phyloP scores from a whole-genome alignment of 2,329 filamentous ascomycete genomes.

The Colletotrichum tamarilloi region DNA sequence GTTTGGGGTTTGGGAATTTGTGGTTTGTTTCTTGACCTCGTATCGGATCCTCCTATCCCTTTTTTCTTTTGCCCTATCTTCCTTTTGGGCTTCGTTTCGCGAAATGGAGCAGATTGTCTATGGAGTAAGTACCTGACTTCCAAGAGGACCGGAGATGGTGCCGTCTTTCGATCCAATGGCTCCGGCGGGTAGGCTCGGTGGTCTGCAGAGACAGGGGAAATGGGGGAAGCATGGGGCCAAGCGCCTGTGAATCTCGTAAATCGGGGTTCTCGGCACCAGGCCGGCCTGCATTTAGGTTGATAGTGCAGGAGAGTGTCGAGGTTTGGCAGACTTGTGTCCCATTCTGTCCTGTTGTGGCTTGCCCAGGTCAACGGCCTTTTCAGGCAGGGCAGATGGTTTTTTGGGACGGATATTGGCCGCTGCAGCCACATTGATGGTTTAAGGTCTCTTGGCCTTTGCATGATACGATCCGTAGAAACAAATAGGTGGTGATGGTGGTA shows the following conservation, averaged over 20 bases:
- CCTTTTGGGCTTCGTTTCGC: background rate
- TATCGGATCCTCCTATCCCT: background rate
- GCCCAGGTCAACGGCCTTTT: background rate
- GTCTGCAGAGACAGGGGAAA: background rate
- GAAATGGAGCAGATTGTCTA: background rate
- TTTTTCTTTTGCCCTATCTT: too few species aligned
- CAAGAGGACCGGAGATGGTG: background rate
- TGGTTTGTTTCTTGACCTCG: background rate
- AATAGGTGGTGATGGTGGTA: too few species aligned
- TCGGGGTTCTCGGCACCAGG: background rate
- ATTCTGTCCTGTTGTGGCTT: background rate
- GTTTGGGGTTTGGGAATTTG: too few species aligned
- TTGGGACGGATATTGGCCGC: slow-evolving; percentile 21
- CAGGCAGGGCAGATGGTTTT: background rate
- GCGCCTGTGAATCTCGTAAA: slow-evolving; percentile 19
- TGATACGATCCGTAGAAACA: background rate
- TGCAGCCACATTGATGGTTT: background rate
- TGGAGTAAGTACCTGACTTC: background rate
- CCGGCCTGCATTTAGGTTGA: background rate
- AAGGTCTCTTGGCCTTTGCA: background rate
- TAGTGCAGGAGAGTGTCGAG: background rate
- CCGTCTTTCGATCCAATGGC: background rate
- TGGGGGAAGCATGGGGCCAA: background rate
- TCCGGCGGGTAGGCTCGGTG: background rate
- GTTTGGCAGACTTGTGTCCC: background rate